A percentile compares a stretch with the other conserved stretches of the same genome.
phyloP scores from a whole-genome alignment of 805 yeast species.

The Candida railenensis region DNA sequence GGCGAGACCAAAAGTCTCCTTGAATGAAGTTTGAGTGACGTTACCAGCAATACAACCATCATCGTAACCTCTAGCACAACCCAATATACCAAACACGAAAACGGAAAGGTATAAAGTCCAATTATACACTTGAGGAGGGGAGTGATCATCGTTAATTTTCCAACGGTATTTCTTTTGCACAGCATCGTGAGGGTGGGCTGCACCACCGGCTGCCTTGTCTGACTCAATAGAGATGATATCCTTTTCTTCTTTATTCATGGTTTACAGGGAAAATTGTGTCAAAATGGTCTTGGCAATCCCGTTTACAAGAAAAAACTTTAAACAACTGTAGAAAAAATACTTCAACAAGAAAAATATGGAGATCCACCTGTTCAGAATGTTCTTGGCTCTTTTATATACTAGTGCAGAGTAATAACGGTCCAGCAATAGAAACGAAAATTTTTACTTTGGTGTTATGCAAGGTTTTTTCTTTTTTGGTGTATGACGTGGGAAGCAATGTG shows the following conservation, averaged over 20 bases:
- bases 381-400: background rate
- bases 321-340: background rate
- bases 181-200: background rate
- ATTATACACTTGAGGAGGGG: slow-evolving; percentile 49
- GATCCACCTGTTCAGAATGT: too few relatives aligned
- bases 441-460: background rate
- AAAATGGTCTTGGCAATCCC: background rate
- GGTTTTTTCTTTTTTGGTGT: too few relatives aligned
- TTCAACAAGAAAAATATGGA: background rate
- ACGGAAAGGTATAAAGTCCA: slow-evolving; percentile 44
- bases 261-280: background rate
- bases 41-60: slow-evolving; percentile 53
- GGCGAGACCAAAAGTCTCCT: slow-evolving; percentile 40
- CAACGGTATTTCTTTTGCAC: slow-evolving; percentile 10
- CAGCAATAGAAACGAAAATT: background rate
- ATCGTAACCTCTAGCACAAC: slow-evolving; percentile 58
- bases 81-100: slow-evolving; percentile 52
- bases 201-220: background rate
- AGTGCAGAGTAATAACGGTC: background rate
- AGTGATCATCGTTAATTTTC: slow-evolving; percentile 26
- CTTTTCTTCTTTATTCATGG: background rate
- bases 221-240: slow-evolving; percentile 1
- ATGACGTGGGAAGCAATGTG: too few relatives aligned
- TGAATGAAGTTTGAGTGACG: slow-evolving; percentile 44
- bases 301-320: background rate